Evolutionary conservation across 192 early-diverging fungal genomes (phyloP), one percentile per base, ranked within the genome.

Genomic region (Mortierella claussenii): DNA sequence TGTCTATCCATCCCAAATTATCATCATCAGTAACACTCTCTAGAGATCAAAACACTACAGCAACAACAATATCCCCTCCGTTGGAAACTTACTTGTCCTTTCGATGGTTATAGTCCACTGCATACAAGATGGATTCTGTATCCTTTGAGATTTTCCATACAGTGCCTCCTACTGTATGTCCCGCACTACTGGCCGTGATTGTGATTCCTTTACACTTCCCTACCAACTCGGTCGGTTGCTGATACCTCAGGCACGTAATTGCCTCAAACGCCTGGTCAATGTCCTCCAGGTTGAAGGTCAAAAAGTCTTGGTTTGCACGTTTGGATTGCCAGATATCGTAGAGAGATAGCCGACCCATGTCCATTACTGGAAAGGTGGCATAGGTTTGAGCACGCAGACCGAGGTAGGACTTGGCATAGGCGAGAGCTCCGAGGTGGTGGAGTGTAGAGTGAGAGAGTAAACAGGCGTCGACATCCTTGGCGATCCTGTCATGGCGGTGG

Each of bases 61-160:
- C 63, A 30, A 71, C 64, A 3, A 71, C 56, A 4, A 78, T 56
- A 42, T n/a, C n/a, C n/a, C n/a, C n/a, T n/a, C n/a, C n/a, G n/a
- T n/a, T n/a, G n/a, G n/a, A n/a, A 28, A 20, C 80, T 51, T 91
- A 95, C 90, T 85, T 81, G 75, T 99, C 97, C 60, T 92, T 93
- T 42, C 89, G 86, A 71, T 98, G 95, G 75, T 98, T 99, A 71
- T 91, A 98, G 78, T 99, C 95, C 33, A 98, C 93, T 1, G 96
- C 95, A 68, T 99, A 99, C 5, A 98, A 82, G 55, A 99, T 93
- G 10, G 92, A 89, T 65, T 99, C 96, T 17, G 93, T 91, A 53
- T 95, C 96, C 64, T 96, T 97, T 69, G 90, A 92, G 55, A 99
- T 95, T 51, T 93, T 95, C 97, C 97, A 99, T 44, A 99, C 83